These are phyloP conservation scores for Penicillium sp. DNA, from an alignment of 2,329 filamentous ascomycete species.

Conservation along the genomic window DNA sequence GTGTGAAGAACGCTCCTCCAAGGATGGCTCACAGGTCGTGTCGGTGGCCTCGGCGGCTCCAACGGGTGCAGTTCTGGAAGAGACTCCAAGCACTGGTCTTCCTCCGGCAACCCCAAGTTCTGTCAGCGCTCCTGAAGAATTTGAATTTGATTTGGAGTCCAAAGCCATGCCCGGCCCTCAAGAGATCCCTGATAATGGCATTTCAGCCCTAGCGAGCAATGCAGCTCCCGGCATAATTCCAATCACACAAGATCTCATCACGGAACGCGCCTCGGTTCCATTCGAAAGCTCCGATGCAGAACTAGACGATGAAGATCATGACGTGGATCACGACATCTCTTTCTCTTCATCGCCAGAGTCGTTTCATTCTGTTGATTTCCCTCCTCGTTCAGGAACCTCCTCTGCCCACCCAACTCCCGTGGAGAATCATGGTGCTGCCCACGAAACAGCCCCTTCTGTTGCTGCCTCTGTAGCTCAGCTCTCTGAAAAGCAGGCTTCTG, in stretches of 20 bases:
- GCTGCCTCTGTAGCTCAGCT: slow-evolving; percentile 1
- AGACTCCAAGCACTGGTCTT: not conserved
- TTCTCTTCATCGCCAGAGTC: slow-evolving; percentile 45
- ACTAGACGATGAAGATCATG: slow-evolving; percentile 22
- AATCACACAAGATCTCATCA: not conserved
- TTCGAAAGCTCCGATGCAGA: slow-evolving; percentile 9
- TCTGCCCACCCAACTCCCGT: slow-evolving; percentile 28
- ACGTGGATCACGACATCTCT: slow-evolving; percentile 16
- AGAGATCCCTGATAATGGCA: not conserved
- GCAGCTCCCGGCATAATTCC: not conserved
- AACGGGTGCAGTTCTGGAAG: not conserved
- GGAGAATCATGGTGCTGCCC: slow-evolving; percentile 3
- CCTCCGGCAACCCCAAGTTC: not conserved
- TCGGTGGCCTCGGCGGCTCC: not conserved
- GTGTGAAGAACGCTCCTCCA: not conserved
- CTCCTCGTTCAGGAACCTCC: slow-evolving; percentile 24
- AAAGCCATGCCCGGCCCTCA: not conserved
- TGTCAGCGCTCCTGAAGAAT: not conserved
- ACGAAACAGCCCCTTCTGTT: not conserved
- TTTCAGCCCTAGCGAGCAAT: not conserved
- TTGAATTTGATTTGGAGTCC: not conserved
- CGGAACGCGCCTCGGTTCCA: not conserved
- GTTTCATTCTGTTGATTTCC: slow-evolving; percentile 43
- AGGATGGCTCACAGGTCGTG: too few species aligned
- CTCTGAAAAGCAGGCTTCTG: not conserved